Conservation (phyloP, 768 basidiomycete species). For the Lactifluus pinguis region DNA sequence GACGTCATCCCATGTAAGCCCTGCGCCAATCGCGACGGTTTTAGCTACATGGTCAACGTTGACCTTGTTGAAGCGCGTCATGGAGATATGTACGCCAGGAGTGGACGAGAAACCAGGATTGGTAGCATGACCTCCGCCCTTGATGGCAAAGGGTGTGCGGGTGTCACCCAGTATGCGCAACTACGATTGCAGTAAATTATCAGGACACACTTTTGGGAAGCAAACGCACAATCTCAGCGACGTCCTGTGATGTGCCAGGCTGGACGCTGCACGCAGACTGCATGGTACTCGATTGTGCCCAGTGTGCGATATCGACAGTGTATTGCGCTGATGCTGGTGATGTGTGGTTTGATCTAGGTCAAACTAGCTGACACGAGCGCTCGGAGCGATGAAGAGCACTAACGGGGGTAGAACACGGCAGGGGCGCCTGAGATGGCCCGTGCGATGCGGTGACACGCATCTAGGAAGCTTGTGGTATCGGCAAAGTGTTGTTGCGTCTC, state of each 20-base stretch:
- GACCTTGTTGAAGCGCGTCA: slow-evolving; percentile 19
- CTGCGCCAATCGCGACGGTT: slow-evolving; percentile 20
- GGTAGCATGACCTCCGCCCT: slow-evolving; percentile 22
- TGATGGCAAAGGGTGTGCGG: slow-evolving; percentile 18
- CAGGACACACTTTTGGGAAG: background rate
- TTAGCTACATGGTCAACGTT: background rate
- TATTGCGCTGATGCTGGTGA: slow-evolving; percentile 7
- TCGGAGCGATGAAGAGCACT: background rate
- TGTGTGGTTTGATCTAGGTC: background rate
- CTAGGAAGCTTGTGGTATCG: background rate
- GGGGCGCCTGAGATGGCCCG: slow-evolving; percentile 1
- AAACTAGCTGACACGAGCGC: background rate
- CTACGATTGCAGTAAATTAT: background rate
- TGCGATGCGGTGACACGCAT: background rate
- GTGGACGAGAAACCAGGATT: too few relatives aligned
- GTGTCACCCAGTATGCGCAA: slow-evolving; percentile 3
- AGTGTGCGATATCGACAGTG: slow-evolving; percentile 8
- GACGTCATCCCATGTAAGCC: slow-evolving; percentile 24
- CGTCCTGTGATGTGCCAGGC: slow-evolving; percentile 17
- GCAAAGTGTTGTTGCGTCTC: background rate
- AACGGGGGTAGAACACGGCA: slow-evolving; percentile 3
- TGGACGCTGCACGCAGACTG: slow-evolving; percentile 18
- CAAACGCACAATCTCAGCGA: slow-evolving; percentile 12
- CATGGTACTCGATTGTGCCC: slow-evolving; percentile 8
- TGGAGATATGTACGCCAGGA: slow-evolving; percentile 19